phyloP scores from a whole-genome alignment of 2,329 filamentous ascomycete species.

The Verticillium tricorpus region DNA sequence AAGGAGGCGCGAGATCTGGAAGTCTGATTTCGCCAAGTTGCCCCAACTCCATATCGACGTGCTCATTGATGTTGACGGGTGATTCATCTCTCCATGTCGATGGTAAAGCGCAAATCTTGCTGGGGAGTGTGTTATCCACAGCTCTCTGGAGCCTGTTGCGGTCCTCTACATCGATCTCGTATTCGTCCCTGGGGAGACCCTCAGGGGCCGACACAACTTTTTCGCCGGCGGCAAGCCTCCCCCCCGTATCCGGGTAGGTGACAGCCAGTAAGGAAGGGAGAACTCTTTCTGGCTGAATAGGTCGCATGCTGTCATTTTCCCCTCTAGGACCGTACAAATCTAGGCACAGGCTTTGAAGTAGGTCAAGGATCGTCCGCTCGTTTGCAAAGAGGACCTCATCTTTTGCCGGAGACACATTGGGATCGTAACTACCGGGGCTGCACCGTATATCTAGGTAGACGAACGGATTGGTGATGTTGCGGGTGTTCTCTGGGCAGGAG shows the following conservation, averaged over 20 bases:
- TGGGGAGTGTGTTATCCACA: background rate
- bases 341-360: slow-evolving; percentile 28
- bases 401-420: slow-evolving; percentile 68
- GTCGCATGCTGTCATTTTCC: background rate
- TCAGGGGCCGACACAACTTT: background rate
- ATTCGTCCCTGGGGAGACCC: background rate
- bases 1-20: background rate
- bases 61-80: background rate
- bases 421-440: slow-evolving; percentile 60
- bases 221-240: background rate
- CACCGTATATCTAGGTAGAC: slow-evolving; percentile 61
- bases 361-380: slow-evolving; percentile 37
- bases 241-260: background rate
- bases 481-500: slow-evolving; percentile 27
- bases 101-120: background rate
- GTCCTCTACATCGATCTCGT: background rate
- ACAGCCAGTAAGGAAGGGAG: background rate
- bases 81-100: background rate
- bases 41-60: background rate
- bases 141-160: background rate
- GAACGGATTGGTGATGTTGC: slow-evolving; percentile 49
- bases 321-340: background rate
- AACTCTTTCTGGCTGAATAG: background rate
- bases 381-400: slow-evolving; percentile 66
- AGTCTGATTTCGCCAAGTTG: background rate